Conservation (phyloP, 495 filamentous ascomycete species). For the Thozetella sp. region DNA sequence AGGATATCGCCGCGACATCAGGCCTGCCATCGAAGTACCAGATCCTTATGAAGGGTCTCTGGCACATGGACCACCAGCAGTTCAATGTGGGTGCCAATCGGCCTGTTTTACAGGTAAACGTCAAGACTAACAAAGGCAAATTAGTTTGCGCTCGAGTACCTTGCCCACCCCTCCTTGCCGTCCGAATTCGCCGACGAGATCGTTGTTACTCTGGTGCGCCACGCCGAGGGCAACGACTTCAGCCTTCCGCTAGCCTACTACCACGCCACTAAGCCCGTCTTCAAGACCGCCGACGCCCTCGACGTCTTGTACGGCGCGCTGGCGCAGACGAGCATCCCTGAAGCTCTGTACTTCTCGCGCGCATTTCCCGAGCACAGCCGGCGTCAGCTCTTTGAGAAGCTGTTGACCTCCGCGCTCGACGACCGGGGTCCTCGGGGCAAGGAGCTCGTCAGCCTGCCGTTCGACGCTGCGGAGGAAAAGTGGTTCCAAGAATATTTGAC, state of each 20-base stretch:
- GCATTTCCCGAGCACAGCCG: slow-evolving; percentile 61
- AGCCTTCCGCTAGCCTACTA: slow-evolving; percentile 75
- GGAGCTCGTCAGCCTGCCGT: slow-evolving; percentile 72
- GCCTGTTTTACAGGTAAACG: background rate
- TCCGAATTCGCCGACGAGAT: slow-evolving; percentile 84
- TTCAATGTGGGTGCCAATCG: slow-evolving; percentile 52
- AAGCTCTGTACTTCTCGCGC: slow-evolving; percentile 75
- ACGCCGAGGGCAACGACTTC: slow-evolving; percentile 61
- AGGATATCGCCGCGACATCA: slow-evolving; percentile 49
- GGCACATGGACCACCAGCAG: slow-evolving; percentile 72
- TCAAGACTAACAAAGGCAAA: slow-evolving; percentile 11
- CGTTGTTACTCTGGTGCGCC: slow-evolving; percentile 64
- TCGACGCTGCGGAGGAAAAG: slow-evolving; percentile 65
- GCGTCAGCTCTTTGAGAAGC: slow-evolving; percentile 61
- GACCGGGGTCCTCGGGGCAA: slow-evolving; percentile 56
- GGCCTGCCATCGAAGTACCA: slow-evolving; percentile 65
- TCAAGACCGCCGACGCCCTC: slow-evolving; percentile 59
- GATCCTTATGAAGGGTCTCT: slow-evolving; percentile 78
- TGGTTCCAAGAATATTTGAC: slow-evolving; percentile 72
- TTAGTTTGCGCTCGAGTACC: slow-evolving; percentile 68
- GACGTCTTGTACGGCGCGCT: slow-evolving; percentile 67
- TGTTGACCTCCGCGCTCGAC: slow-evolving; percentile 66
- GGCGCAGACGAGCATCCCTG: slow-evolving; percentile 65
- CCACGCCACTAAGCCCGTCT: slow-evolving; percentile 66
- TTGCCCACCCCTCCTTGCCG: slow-evolving; percentile 75